phyloP scores from a whole-genome alignment of 306 rosid genomes.

The Quercus suber region DNA sequence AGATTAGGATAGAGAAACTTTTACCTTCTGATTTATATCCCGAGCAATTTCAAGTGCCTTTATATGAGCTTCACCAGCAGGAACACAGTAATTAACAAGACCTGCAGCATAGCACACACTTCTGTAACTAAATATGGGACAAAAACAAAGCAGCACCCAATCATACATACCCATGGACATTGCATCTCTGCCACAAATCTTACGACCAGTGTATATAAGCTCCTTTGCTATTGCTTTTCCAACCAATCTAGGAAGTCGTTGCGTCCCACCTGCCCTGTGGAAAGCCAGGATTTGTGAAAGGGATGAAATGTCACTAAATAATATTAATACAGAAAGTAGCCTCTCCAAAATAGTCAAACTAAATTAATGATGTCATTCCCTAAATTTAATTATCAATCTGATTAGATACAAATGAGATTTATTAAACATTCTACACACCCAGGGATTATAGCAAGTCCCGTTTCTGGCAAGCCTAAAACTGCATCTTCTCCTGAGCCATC shows the following conservation, averaged over 20 bases:
- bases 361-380: neutral
- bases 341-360: constrained; percentile 6
- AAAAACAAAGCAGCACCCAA: neutral
- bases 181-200: constrained; percentile 67
- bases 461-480: constrained; percentile 85
- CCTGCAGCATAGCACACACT: constrained; percentile 42
- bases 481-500: constrained; percentile 67
- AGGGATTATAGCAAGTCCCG: constrained; percentile 96
- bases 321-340: neutral
- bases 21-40: constrained; percentile 75
- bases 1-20: neutral
- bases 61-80: constrained; percentile 67
- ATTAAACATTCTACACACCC: constrained; percentile 53
- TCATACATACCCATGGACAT: constrained; percentile 61
- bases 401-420: constrained; percentile 11
- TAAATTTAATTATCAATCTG: neutral
- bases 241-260: constrained; percentile 81
- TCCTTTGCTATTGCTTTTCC: constrained; percentile 85
- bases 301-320: neutral
- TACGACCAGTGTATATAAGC: constrained; percentile 76
- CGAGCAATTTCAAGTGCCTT: constrained; percentile 83
- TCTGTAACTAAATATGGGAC: constrained; percentile 12
- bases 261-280: constrained; percentile 95
- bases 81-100: constrained; percentile 81
- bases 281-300: constrained; percentile 25